A percentile compares a stretch with the other conserved stretches of the same genome.
Conservation (phyloP, 2,329 filamentous ascomycete species). For the Xylariales sp. region DNA sequence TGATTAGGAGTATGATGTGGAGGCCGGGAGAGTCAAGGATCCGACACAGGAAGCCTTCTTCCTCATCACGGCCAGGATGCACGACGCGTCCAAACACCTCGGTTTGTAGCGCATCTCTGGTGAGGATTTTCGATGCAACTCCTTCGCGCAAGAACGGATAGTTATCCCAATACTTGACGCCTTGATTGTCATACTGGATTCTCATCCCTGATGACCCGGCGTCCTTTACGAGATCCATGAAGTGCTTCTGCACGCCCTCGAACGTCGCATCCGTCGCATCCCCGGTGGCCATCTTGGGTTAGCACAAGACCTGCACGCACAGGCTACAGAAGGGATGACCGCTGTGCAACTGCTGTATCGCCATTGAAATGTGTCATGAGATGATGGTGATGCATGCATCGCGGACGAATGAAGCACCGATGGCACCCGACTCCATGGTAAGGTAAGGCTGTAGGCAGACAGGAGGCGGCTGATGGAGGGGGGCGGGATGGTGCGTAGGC, state of each 20-base stretch:
- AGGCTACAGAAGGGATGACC: too few relatives aligned
- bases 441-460: too few relatives aligned
- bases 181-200: neutral
- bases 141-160: neutral
- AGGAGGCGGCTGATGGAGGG: too few relatives aligned
- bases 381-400: too few relatives aligned
- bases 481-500: too few relatives aligned
- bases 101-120: neutral
- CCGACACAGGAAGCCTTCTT: neutral
- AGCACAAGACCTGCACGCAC: too few relatives aligned
- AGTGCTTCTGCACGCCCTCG: neutral
- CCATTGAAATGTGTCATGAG: too few relatives aligned
- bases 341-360: too few relatives aligned
- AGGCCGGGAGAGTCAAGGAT: neutral
- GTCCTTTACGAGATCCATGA: neutral
- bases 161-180: neutral
- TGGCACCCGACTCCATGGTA: too few relatives aligned
- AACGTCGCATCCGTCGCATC: neutral
- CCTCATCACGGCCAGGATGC: neutral
- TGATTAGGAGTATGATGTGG: neutral
- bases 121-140: neutral
- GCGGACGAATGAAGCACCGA: too few relatives aligned
- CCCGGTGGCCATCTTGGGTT: too few relatives aligned
- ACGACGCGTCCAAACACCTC: neutral
- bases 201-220: neutral